phyloP scores from a whole-genome alignment of 345 rosid species.

The Acer campestre region DNA sequence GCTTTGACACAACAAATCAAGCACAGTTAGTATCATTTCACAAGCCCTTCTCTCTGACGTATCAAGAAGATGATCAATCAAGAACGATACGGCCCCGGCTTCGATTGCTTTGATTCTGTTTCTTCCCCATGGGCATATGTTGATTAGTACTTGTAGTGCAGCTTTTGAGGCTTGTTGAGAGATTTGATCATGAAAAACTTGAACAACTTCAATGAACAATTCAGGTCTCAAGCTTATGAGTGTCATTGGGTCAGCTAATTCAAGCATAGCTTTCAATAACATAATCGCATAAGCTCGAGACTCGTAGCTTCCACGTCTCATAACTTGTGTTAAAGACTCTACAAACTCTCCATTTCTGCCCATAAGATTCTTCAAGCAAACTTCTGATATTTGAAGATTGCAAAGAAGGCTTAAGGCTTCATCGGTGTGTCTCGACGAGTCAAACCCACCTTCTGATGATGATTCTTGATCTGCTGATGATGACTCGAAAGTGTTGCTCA shows the following conservation, averaged over 20 bases:
- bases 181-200: conserved; percentile 51
- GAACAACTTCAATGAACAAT: conserved; percentile 51
- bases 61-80: conserved; percentile 74
- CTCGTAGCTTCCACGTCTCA: conserved; percentile 48
- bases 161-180: conserved; percentile 67
- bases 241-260: conserved; percentile 61
- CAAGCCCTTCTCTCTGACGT: conserved; percentile 43
- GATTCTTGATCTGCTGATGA: not conserved
- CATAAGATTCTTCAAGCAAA: conserved; percentile 54
- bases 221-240: conserved; percentile 39
- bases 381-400: conserved; percentile 62
- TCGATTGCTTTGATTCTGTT: conserved; percentile 69
- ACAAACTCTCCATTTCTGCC: conserved; percentile 49
- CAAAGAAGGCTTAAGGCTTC: conserved; percentile 69
- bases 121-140: conserved; percentile 62
- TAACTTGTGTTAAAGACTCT: conserved; percentile 49
- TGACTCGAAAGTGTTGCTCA: conserved; percentile 14
- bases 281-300: conserved; percentile 55
- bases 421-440: conserved; percentile 33
- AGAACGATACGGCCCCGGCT: conserved; percentile 51
- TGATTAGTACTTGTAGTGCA: conserved; percentile 49
- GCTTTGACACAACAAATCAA: conserved; percentile 61
- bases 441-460: conserved; percentile 20
- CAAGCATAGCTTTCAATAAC: conserved; percentile 44
- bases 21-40: conserved; percentile 52